Conservation (phyloP, 345 rosid species). For the Theobroma cacao region DNA sequence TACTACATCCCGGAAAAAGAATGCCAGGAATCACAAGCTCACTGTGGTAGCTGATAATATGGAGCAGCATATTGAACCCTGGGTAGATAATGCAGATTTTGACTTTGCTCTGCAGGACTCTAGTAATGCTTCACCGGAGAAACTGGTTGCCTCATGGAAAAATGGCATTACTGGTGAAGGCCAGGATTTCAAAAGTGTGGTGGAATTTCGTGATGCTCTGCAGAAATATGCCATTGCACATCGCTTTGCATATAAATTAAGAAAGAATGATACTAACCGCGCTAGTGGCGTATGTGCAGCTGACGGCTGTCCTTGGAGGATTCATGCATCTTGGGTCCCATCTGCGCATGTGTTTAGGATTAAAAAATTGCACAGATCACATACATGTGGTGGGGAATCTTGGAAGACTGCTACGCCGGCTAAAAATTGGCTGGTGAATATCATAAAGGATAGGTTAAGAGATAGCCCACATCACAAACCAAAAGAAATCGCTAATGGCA, state of each 20-base stretch:
- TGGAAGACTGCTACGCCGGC: slow-evolving; percentile 80
- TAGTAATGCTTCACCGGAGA: slow-evolving; percentile 34
- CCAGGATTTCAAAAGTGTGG: slow-evolving; percentile 78
- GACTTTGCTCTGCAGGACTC: slow-evolving; percentile 9
- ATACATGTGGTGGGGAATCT: slow-evolving; percentile 77
- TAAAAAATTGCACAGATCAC: slow-evolving; percentile 54
- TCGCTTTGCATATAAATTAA: slow-evolving; percentile 72
- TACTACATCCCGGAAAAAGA: slow-evolving; percentile 29
- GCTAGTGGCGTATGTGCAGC: slow-evolving; percentile 70
- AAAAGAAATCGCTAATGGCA: slow-evolving; percentile 60
- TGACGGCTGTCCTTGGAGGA: slow-evolving; percentile 68
- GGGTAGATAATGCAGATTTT: slow-evolving; percentile 19
- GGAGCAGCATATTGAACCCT: slow-evolving; percentile 23
- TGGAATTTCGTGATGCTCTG: slow-evolving; percentile 78
- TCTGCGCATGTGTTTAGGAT: slow-evolving; percentile 59
- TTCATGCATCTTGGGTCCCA: slow-evolving; percentile 86
- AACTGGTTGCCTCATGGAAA: slow-evolving; percentile 71
- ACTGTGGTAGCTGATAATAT: slow-evolving; percentile 29
- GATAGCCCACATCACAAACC: slow-evolving; percentile 82
- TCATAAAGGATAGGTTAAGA: slow-evolving; percentile 72
- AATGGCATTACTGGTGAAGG: slow-evolving; percentile 79
- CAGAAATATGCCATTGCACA: slow-evolving; percentile 84
- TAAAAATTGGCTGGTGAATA: slow-evolving; percentile 78
- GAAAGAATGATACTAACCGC: slow-evolving; percentile 78
- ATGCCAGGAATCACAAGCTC: slow-evolving; percentile 23